A percentile compares a stretch with the other conserved stretches of the same genome.
Conservation (phyloP, 768 basidiomycete genomes). For the Asterophora parasitica region DNA sequence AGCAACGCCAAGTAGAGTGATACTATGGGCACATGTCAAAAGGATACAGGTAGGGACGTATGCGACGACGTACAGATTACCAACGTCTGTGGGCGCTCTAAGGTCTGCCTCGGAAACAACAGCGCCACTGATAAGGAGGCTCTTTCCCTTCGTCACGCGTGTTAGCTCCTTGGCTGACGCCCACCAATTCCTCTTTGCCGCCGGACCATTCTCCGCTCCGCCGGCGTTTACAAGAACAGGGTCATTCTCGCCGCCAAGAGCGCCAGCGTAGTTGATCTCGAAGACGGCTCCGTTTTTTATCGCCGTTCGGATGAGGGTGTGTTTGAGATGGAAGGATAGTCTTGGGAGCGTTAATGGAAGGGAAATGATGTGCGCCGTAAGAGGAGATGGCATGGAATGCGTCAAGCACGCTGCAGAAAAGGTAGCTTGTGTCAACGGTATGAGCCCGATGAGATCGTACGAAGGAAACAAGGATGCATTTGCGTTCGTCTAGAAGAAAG, state of each 20-base stretch:
- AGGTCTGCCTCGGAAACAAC: slow-evolving; percentile 56
- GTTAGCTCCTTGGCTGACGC: slow-evolving; percentile 69
- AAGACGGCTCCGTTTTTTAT: slow-evolving; percentile 80
- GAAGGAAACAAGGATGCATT: slow-evolving; percentile 54
- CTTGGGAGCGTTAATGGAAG: slow-evolving; percentile 75
- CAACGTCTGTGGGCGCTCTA: slow-evolving; percentile 67
- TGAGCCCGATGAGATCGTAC: slow-evolving; percentile 76
- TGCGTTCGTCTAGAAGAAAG: slow-evolving; percentile 54
- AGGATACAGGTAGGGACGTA: not conserved
- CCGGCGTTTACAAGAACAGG: slow-evolving; percentile 38
- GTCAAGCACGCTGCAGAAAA: slow-evolving; percentile 81
- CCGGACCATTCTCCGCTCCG: slow-evolving; percentile 46
- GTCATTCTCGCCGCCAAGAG: slow-evolving; percentile 60
- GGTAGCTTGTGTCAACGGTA: slow-evolving; percentile 65
- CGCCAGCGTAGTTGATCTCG: slow-evolving; percentile 75
- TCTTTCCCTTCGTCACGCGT: slow-evolving; percentile 78
- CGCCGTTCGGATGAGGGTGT: slow-evolving; percentile 77
- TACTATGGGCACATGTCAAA: slow-evolving; percentile 32
- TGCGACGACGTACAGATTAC: slow-evolving; percentile 56
- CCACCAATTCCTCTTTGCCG: slow-evolving; percentile 82
- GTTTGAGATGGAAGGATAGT: slow-evolving; percentile 76
- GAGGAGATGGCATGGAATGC: slow-evolving; percentile 66
- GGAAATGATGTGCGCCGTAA: slow-evolving; percentile 78
- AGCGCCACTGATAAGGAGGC: slow-evolving; percentile 67
- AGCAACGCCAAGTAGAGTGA: slow-evolving; percentile 60